Base-by-base conservation (phyloP, 306 rosid genomes). In the Quercus berberidifolia region DNA sequence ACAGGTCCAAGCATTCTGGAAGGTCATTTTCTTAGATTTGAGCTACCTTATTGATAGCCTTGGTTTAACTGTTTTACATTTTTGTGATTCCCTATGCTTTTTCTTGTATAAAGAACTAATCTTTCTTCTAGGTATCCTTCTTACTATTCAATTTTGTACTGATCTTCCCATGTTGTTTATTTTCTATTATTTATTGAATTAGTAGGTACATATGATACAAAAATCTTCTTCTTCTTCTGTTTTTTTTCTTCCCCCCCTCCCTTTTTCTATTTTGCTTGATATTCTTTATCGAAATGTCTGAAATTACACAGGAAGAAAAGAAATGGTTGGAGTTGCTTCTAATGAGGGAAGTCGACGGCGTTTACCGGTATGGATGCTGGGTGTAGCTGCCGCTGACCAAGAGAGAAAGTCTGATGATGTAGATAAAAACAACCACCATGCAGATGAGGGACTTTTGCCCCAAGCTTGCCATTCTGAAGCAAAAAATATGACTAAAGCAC, bases 301-400 rank as follows among this genome's bases (percentile, higher is more conserved):
- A 79, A 63, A 73, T 31, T 59, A n/a, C 49, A 33, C 12, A 30
- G 52, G 70, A 30, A 55, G 17, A 30, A 23, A 51, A 52, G 69
- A 80, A 76, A 78, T 87, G 86, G 64, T 73, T 33, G 80, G 80
- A 64, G 78, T 72, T 80, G 58, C 52, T 78, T 60, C 79, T 74
- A 84, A 46, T 31, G 88, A 83, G 82, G 89, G 88, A 82, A 81
- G 76, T 59, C 83, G 85, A 19, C 91, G 98, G 13, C 89, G 87
- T 33, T 80, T 94, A 83, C 97, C 97, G 0, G 52, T 81, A 59
- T 91, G 98, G 98, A 91, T 94, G 94, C 77, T 88, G 84, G 90
- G 86, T 56, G 82, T 74, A 51, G 86, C 81, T 68, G 80, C 60
- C 57, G 81, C 86, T 30, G 84, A 30, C 79, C 83, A 76, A 38